These are phyloP conservation scores for Saccharomycopsis amapae DNA, from an alignment of 805 yeast genomes.

Conservation along the genomic window DNA sequence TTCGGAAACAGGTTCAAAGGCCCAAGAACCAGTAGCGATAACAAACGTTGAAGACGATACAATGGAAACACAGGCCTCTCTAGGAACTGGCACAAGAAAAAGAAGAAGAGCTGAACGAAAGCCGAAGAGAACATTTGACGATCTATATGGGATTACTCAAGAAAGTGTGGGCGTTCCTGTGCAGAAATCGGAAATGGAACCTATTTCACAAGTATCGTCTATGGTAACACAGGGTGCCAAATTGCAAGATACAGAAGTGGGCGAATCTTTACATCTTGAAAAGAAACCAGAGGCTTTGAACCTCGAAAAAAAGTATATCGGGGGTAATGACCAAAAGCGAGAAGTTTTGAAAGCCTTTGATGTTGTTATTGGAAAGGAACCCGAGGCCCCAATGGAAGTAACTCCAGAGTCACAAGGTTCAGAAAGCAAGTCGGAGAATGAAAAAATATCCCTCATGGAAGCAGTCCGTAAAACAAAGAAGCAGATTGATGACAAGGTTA, in stretches of 20 bases:
- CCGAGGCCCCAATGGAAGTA: background rate
- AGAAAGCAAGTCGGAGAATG: background rate
- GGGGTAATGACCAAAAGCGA: background rate
- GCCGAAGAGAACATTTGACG: background rate
- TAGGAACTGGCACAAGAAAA: too few relatives aligned
- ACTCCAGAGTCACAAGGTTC: background rate
- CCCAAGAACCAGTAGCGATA: too few relatives aligned
- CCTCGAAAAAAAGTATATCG: background rate
- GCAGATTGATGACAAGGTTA: conserved; percentile 3
- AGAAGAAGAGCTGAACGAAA: background rate
- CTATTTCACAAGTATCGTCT: too few relatives aligned
- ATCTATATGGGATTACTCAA: background rate
- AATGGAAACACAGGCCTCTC: too few relatives aligned
- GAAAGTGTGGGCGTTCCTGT: background rate
- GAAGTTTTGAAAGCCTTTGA: background rate
- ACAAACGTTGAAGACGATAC: too few relatives aligned
- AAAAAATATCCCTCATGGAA: conserved; percentile 5
- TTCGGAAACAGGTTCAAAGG: too few relatives aligned
- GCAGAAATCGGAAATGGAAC: background rate
- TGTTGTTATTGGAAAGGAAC: background rate
- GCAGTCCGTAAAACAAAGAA: conserved; percentile 9
- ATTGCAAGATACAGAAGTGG: too few relatives aligned
- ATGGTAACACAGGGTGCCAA: too few relatives aligned
- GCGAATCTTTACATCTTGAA: background rate
- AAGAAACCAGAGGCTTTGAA: background rate